Evolutionary conservation across 441 rosid genomes (phyloP).

Genomic region (Sinapis alba): DNA sequence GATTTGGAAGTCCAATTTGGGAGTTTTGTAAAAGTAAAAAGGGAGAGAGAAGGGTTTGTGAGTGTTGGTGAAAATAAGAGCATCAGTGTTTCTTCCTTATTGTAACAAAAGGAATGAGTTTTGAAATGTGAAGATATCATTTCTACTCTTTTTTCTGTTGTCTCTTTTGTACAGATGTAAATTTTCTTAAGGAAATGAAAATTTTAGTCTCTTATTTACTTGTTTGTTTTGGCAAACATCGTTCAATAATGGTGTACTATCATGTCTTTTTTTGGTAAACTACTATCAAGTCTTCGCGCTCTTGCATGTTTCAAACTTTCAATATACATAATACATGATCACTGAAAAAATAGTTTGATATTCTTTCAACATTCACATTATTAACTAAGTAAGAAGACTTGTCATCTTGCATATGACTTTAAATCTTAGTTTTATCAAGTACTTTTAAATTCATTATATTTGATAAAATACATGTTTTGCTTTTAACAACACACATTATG

Average conservation of each 20-base stretch:
- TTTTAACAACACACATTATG: neutral
- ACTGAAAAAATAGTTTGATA: neutral
- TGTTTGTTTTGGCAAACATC: neutral
- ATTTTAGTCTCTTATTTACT: neutral
- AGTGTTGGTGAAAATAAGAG: slow-evolving; percentile 36
- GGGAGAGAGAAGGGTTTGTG: slow-evolving; percentile 6
- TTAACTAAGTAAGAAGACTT: neutral
- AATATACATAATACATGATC: neutral
- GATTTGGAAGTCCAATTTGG: slow-evolving; percentile 29
- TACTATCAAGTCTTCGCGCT: neutral
- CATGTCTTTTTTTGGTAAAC: neutral
- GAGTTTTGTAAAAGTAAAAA: slow-evolving; percentile 24
- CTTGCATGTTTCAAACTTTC: neutral
- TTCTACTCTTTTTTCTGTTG: slow-evolving; percentile 1
- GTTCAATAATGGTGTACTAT: neutral
- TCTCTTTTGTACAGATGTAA: slow-evolving; percentile 19
- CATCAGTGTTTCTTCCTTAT: slow-evolving; percentile 29
- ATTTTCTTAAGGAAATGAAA: neutral
- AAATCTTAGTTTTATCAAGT: too few species aligned
- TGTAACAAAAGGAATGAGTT: slow-evolving; percentile 30
- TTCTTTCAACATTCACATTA: neutral
- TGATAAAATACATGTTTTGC: neutral
- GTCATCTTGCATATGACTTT: neutral
- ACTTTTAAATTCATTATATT: too few species aligned
- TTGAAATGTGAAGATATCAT: slow-evolving; percentile 39